These are phyloP conservation scores for Wallacemonas collosoma DNA, from an alignment of 208 protist species.

Conservation along the genomic window DNA sequence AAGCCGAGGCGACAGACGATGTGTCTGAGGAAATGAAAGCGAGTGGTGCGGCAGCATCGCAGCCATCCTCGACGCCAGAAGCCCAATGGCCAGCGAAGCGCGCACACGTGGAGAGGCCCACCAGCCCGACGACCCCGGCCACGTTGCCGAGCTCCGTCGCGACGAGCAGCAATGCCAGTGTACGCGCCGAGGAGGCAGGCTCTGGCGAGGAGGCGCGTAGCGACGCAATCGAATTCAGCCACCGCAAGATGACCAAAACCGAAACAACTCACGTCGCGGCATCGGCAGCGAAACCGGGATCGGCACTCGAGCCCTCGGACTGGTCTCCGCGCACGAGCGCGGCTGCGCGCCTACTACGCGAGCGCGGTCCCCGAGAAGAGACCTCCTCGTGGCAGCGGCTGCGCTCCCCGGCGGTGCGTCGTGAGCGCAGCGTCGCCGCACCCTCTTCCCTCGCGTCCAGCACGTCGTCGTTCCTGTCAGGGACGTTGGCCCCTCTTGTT, in stretches of 20 bases:
- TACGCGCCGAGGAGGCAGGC: neutral
- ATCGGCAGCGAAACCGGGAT: neutral
- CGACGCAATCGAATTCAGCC: neutral
- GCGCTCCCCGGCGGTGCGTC: neutral
- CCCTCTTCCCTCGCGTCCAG: neutral
- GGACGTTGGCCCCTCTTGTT: neutral
- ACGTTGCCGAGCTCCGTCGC: conserved; percentile 1
- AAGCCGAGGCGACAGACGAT: neutral
- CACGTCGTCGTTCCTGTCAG: neutral
- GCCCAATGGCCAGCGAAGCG: neutral
- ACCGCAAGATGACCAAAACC: neutral
- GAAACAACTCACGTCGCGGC: too few relatives aligned
- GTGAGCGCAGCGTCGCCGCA: too few relatives aligned
- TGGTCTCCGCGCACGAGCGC: neutral
- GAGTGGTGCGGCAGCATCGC: neutral
- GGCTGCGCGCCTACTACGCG: neutral
- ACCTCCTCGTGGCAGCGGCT: conserved; percentile 15
- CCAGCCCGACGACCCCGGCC: neutral
- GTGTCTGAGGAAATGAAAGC: neutral
- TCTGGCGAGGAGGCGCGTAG: neutral
- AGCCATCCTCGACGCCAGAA: neutral
- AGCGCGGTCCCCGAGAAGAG: neutral
- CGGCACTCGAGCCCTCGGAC: neutral
- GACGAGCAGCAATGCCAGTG: conserved; percentile 9
- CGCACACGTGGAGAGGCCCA: neutral